Evolutionary conservation across 192 early-diverging fungal genomes (phyloP).

Genomic region (Coemansia sp.): DNA sequence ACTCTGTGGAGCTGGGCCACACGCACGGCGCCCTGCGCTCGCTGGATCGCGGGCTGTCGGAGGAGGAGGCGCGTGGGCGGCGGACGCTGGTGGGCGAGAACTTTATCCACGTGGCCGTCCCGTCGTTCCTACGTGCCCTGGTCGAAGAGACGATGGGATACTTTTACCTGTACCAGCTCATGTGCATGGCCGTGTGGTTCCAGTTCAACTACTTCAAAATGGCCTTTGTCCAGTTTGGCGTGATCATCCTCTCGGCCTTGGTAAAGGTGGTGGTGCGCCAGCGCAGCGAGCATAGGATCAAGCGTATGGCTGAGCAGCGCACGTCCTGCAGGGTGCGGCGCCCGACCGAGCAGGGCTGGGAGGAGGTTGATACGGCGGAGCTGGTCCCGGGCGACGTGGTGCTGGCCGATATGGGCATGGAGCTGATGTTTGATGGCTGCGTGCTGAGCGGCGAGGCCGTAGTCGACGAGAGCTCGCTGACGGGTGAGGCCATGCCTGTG

Average conservation of each 20-base stretch:
- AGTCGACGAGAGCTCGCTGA: constrained; percentile 68
- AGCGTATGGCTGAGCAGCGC: constrained; percentile 53
- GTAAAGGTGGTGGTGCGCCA: constrained; percentile 54
- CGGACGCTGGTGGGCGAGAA: constrained; percentile 61
- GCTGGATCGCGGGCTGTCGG: constrained; percentile 49
- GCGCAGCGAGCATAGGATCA: constrained; percentile 53
- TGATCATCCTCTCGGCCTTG: constrained; percentile 54
- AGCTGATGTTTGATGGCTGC: constrained; percentile 63
- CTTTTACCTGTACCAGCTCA: constrained; percentile 60
- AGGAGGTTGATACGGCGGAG: constrained; percentile 44
- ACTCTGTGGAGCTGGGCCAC: constrained; percentile 54
- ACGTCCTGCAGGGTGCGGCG: constrained; percentile 50
- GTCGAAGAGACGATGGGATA: constrained; percentile 55
- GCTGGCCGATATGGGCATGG: constrained; percentile 37
- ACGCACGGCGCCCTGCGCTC: constrained; percentile 49
- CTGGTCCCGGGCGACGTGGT: constrained; percentile 68
- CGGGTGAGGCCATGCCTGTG: constrained; percentile 75
- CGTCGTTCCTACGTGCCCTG: constrained; percentile 46
- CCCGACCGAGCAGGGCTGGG: constrained; percentile 60
- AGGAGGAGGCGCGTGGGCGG: constrained; percentile 50
- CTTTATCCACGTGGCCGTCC: constrained; percentile 52
- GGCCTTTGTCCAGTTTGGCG: constrained; percentile 53
- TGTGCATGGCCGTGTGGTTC: constrained; percentile 66
- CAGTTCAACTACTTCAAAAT: constrained; percentile 61
- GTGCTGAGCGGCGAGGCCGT: constrained; percentile 64